Conservation (phyloP, 2,329 filamentous ascomycete genomes). For the Penicillium sclerotigenum region DNA sequence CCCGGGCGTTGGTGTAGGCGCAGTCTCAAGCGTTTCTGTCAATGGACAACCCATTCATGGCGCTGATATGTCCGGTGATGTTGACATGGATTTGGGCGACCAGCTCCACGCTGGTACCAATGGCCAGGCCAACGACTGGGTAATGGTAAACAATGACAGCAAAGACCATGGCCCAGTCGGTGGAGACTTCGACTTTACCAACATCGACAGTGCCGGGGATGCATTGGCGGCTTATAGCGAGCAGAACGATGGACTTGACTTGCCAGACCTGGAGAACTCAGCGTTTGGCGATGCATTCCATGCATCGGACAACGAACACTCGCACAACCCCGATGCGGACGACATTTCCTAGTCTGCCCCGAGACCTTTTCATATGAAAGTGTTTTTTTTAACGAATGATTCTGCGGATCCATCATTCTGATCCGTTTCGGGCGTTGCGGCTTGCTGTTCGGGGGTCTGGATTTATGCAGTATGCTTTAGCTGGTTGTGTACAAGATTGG, state of each 20-base stretch:
- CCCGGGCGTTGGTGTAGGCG: constrained; percentile 14
- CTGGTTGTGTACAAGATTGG: constrained; percentile 6
- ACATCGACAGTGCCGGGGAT: constrained; percentile 65
- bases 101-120: constrained; percentile 37
- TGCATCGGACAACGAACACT: constrained; percentile 48
- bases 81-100: constrained; percentile 55
- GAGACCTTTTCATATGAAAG: constrained; percentile 7
- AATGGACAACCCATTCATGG: constrained; percentile 47
- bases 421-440: constrained; percentile 4
- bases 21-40: constrained; percentile 49
- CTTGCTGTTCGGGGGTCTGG: constrained; percentile 2
- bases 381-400: constrained; percentile 12
- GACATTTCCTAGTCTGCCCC: constrained; percentile 37
- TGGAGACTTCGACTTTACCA: constrained; percentile 46
- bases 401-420: background rate
- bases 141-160: constrained; percentile 66
- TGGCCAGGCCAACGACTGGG: constrained; percentile 65
- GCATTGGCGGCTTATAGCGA: constrained; percentile 66
- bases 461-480: constrained; percentile 8
- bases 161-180: constrained; percentile 41
- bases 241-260: constrained; percentile 51
- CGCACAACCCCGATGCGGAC: constrained; percentile 40
- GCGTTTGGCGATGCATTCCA: constrained; percentile 84
- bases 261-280: constrained; percentile 69
- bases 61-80: constrained; percentile 23